Conservation (phyloP, 345 rosid genomes). For the Anacardium occidentale region DNA sequence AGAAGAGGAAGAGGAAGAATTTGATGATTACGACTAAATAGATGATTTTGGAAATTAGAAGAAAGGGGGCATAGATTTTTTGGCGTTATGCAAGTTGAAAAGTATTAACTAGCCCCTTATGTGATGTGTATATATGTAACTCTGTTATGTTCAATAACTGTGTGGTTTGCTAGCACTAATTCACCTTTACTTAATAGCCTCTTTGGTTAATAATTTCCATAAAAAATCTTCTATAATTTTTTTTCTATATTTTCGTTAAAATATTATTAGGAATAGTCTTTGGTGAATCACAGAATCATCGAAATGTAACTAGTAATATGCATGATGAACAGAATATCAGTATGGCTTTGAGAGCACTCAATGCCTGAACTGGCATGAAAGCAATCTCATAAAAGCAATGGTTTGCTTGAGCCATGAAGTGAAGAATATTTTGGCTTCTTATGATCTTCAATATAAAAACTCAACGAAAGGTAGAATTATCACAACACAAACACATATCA, state of each 20-base stretch:
- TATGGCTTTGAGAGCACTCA: neutral
- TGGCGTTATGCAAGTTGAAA: neutral
- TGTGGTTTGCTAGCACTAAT: too few relatives aligned
- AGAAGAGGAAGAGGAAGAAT: constrained; percentile 35
- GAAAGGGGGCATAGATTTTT: neutral
- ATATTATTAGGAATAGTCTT: too few relatives aligned
- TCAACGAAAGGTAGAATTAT: neutral
- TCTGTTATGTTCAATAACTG: neutral
- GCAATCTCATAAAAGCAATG: neutral
- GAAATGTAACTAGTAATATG: neutral
- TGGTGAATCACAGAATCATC: too few relatives aligned
- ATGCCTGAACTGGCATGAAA: neutral
- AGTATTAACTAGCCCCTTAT: too few relatives aligned
- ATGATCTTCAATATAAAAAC: neutral
- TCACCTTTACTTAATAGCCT: neutral
- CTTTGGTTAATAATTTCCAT: too few relatives aligned
- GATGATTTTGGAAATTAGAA: constrained; percentile 2
- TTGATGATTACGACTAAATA: constrained; percentile 21
- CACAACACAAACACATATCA: neutral
- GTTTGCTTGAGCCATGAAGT: neutral
- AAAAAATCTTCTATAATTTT: too few relatives aligned
- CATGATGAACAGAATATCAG: neutral
- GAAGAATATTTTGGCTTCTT: too few relatives aligned
- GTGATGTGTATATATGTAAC: neutral
- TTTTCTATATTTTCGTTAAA: too few relatives aligned